A percentile compares a stretch with the other conserved stretches of the same genome.
phyloP scores from a whole-genome alignment of 2,329 filamentous ascomycete species.

The Lasiodiplodia sp. region DNA sequence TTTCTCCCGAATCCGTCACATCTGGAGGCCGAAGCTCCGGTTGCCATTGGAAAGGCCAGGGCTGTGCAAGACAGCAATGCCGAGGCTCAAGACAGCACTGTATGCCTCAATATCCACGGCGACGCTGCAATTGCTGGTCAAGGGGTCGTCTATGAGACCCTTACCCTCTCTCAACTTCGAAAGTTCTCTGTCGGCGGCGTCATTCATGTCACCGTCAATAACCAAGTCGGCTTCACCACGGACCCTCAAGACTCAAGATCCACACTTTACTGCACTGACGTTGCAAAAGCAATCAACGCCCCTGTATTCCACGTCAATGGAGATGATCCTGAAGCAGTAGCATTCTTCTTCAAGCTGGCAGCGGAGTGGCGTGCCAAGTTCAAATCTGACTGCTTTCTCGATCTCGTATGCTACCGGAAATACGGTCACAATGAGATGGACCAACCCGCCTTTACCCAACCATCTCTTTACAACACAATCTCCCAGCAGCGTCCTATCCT shows the following conservation, averaged over 20 bases:
- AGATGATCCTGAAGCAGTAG: conserved; percentile 97
- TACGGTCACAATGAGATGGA: conserved; percentile 99
- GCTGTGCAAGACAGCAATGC: conserved; percentile 99
- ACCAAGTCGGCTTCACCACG: conserved; percentile 99
- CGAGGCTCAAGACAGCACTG: conserved; percentile 83
- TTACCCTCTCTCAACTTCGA: conserved; percentile 95
- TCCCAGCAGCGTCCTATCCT: conserved; percentile 82
- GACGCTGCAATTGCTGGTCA: conserved; percentile 97
- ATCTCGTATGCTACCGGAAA: conserved; percentile 98
- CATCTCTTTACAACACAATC: conserved; percentile 99
- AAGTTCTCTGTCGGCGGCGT: conserved; percentile 97
- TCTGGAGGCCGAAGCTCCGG: conserved; percentile 96
- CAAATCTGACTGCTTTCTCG: conserved; percentile 96
- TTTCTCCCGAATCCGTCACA: conserved; percentile 98
- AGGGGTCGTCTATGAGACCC: conserved; percentile 97
- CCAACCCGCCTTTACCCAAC: conserved; percentile 99
- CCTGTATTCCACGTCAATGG: conserved; percentile 99
- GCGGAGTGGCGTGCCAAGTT: conserved; percentile 98
- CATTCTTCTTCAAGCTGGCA: conserved; percentile 96
- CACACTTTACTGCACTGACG: conserved; percentile 98
- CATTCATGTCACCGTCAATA: conserved; percentile 97
- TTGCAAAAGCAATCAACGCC: conserved; percentile 97
- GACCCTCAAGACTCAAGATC: conserved; percentile 97
- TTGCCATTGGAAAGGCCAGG: conserved; percentile 95
- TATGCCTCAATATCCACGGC: conserved; percentile 95